Evolutionary conservation across 2,329 filamentous ascomycete species (phyloP), one percentile per base, ranked within the genome.

Genomic region (Apiospora pterosperma): DNA sequence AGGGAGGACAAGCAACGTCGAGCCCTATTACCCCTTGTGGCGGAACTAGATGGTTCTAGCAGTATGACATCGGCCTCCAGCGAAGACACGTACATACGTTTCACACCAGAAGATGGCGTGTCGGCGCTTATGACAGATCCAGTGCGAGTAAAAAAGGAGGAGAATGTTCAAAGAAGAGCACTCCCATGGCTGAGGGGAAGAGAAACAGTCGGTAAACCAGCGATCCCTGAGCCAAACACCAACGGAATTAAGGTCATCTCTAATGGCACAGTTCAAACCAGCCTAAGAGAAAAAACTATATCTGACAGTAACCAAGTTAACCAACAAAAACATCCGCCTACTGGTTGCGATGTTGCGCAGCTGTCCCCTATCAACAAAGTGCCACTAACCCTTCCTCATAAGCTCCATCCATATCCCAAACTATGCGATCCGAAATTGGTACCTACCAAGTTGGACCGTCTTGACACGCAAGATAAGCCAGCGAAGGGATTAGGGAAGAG

Each of bases 161-260:
- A 60, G 10, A 39, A 6, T 16, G 3, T 11, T 38, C 34, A n/a
- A 39, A 23, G 23, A 60, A 60, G 58, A 25, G 34, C 58, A 19
- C 65, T 75, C 23, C 71, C 72, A 48, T 74, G 71, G 71, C 66
- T 75, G 2, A 70, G 65, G 52, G 71, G 65, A 41, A 72, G 68
- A 34, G 62, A 68, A 28, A 42, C 67, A 23, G n/a, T 11, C 6
- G 16, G 23, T 12, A 21, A 62, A 36, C 12, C n/a, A 25, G 3
- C 25, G 2, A 21, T 12, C 4, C 31, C 39, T 12, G 25, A 23
- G 5, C 16, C 31, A 16, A 23, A 23, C 3, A 11, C 25, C 11
- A 28, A 12, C 39, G 36, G 12, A 12, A 61, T 59, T 61, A 65
- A 67, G 34, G 34, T 65, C 10, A 61, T 62, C 31, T 69, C 67